A percentile compares a stretch with the other conserved stretches of the same genome.
Conservation (phyloP, 345 rosid species). For the Heritiera littoralis region DNA sequence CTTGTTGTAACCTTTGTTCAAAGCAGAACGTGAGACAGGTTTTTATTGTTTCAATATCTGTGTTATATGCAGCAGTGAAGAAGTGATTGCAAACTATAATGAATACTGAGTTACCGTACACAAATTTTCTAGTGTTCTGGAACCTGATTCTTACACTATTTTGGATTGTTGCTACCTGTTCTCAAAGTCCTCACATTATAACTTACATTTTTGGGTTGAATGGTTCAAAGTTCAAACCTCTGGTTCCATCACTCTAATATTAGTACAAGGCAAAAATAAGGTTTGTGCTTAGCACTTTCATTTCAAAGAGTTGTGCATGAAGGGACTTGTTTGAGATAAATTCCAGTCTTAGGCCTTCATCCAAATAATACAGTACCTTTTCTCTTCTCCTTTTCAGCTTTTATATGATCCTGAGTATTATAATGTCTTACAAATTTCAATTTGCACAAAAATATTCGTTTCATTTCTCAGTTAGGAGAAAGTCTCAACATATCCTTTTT, state of each 20-base stretch:
- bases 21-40: not conserved
- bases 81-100: not conserved
- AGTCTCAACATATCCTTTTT: constrained; percentile 28
- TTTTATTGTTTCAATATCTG: not conserved
- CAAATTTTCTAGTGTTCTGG: not conserved
- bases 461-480: constrained; percentile 2
- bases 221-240: not conserved
- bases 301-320: not conserved
- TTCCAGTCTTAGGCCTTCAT: not conserved
- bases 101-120: not conserved
- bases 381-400: not conserved
- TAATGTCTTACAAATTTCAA: not conserved
- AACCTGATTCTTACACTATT: not conserved
- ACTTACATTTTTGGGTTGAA: constrained; percentile 1
- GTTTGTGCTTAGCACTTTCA: constrained; percentile 6
- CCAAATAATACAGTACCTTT: not conserved
- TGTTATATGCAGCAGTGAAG: not conserved
- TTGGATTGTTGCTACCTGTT: not conserved
- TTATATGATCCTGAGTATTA: not conserved
- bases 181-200: not conserved
- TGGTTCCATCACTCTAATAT: not conserved
- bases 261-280: not conserved
- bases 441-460: not conserved
- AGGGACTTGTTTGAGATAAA: not conserved
- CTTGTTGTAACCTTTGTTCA: not conserved